Evolutionary conservation across 2,329 filamentous ascomycete species (phyloP), one percentile per base, ranked within the genome.

Genomic region (Grosmannia serpens): DNA sequence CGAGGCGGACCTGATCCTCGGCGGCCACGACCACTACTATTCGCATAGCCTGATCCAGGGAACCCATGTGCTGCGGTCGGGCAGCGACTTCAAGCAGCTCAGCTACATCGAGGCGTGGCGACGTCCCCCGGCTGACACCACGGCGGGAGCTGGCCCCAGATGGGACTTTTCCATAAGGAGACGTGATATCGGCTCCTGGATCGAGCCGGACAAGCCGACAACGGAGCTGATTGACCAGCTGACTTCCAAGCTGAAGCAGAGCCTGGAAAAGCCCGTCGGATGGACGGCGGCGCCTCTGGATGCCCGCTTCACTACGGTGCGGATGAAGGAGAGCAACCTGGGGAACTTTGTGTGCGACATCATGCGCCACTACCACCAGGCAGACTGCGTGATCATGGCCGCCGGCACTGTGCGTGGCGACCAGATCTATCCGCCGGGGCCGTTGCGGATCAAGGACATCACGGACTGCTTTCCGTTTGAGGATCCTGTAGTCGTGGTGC

Each of bases 261-360:
- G 89, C 61, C 75, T 96, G 20, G 86, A 91, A 58, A 91, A 91
- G 70, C 86, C 90, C 0, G 77, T 96, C 33, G 90, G 91, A 3
- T 95, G 88, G 73, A 95, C 90, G 0, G 84, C 86, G 0, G 85
- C 84, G 1, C 88, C 91, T 0, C 80, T 96, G 0, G 91, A 96
- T 68, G 88, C 88, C 2, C 85, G 91, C 2, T 96, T 96, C 70
- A 87, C 84, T 20, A 95, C 89, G 0, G 89, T 95, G 0, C 79
- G 91, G 13, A 75, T 82, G 24, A 77, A 75, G 52, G 91, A 96
- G 71, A 90, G 87, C 58, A 96, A 96, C 67, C 74, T 95, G 17
- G 90, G 88, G 1, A 96, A 96, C 71, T 95, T 95, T 69, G 87
- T 95, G 3, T 94, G 88, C 71, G 91, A 96, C 68, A 79, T 96